phyloP scores from a whole-genome alignment of 192 early-diverging fungal species.

The Podochytrium sp. region DNA sequence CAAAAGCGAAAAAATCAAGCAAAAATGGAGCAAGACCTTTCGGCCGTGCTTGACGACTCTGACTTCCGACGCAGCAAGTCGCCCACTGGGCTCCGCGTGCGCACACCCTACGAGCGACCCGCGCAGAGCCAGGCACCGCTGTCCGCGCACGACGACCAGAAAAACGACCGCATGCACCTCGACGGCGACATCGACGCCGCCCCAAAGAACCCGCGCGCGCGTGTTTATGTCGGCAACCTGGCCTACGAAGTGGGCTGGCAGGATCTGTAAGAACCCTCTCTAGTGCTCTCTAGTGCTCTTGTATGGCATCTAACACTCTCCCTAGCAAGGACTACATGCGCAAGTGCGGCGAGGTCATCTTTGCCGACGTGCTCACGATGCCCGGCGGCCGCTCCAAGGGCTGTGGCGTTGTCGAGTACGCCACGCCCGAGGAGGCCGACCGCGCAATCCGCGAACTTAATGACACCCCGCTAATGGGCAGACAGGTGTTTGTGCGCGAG shows the following conservation, averaged over 20 bases:
- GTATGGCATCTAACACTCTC: too few species aligned
- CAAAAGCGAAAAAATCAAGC: neutral
- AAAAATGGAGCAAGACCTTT: slow-evolving; percentile 43
- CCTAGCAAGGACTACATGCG: slow-evolving; percentile 84
- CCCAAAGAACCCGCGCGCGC: slow-evolving; percentile 51
- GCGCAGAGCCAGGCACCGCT: neutral
- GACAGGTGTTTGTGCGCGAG: slow-evolving; percentile 79
- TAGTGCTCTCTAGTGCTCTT: too few species aligned
- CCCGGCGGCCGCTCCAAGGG: slow-evolving; percentile 69
- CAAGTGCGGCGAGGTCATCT: slow-evolving; percentile 75
- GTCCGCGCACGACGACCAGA: neutral
- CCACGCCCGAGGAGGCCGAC: slow-evolving; percentile 74
- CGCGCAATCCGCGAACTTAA: slow-evolving; percentile 72
- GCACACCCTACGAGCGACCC: slow-evolving; percentile 8
- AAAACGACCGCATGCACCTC: neutral
- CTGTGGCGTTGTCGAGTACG: slow-evolving; percentile 79
- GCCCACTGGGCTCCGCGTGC: slow-evolving; percentile 7
- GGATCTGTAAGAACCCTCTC: too few species aligned
- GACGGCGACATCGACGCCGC: slow-evolving; percentile 20
- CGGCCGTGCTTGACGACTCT: slow-evolving; percentile 37
- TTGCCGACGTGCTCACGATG: slow-evolving; percentile 72
- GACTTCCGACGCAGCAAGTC: slow-evolving; percentile 9
- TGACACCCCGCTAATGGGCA: slow-evolving; percentile 70
- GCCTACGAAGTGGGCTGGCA: slow-evolving; percentile 71
- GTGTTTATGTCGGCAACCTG: slow-evolving; percentile 85